Evolutionary conservation across 2,329 filamentous ascomycete species (phyloP).

Genomic region (Penicillium sp.): DNA sequence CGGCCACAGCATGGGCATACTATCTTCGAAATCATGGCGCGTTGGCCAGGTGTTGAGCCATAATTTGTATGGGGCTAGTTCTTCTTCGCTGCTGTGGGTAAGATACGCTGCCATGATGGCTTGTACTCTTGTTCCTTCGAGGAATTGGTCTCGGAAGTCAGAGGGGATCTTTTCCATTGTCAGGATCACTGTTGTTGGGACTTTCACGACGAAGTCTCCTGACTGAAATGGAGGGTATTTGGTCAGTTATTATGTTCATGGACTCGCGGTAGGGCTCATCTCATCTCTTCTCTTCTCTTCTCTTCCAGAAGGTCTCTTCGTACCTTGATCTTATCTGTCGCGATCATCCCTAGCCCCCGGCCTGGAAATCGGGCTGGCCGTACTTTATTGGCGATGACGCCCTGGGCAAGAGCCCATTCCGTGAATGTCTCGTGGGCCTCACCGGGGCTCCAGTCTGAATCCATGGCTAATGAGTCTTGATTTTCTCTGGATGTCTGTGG

Average conservation of each 20-base stretch:
- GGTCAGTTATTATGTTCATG: neutral
- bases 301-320: too few species aligned
- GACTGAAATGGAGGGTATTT: slow-evolving; percentile 44
- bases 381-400: slow-evolving; percentile 70
- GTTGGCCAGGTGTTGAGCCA: slow-evolving; percentile 74
- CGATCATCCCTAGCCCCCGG: slow-evolving; percentile 77
- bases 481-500: neutral
- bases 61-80: slow-evolving; percentile 50
- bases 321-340: slow-evolving; percentile 69
- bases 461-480: slow-evolving; percentile 24
- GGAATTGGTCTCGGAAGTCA: slow-evolving; percentile 57
- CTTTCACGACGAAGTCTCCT: slow-evolving; percentile 65
- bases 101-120: slow-evolving; percentile 73
- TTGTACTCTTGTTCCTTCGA: slow-evolving; percentile 65
- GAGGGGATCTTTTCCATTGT: slow-evolving; percentile 65
- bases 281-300: too few species aligned
- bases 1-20: slow-evolving; percentile 63
- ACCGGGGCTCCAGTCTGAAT: slow-evolving; percentile 38
- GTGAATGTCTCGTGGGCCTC: slow-evolving; percentile 60
- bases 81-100: slow-evolving; percentile 55
- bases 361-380: slow-evolving; percentile 69
- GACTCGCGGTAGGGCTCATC: neutral
- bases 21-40: slow-evolving; percentile 60
- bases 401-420: slow-evolving; percentile 68
- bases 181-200: slow-evolving; percentile 68